Base-by-base conservation (phyloP, 2,329 filamentous ascomycete genomes). In the Apiospora aurea region DNA sequence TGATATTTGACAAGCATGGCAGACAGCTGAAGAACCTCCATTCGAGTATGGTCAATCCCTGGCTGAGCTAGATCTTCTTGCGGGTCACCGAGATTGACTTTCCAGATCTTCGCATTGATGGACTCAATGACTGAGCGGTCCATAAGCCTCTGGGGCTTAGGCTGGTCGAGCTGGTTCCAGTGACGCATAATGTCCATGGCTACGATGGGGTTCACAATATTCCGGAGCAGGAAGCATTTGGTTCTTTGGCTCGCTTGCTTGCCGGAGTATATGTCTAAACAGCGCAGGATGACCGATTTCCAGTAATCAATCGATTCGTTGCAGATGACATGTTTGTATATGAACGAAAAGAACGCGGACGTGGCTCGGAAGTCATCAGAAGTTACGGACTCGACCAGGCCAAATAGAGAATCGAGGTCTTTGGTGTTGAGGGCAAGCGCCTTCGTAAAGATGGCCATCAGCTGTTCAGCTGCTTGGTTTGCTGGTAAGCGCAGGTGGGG, bases 1-100 rank as follows among this genome's bases (percentile, higher is more conserved):
- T 99, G 94, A 78, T 98, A 97, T 80, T 99, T 99, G 82, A 99
- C 92, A 51, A 99, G 87, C 85, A 99, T 91, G 0, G 96, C 95
- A 7, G 96, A 98, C 64, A 98, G 89, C 80, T 99, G 97, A 66
- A 99, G 88, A 13, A 98, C 89, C 80, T 99, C 97, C 90, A 98
- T 97, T 21, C 96, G 89, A 1, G 95, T 97, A 82, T 98, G 96
- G 79, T 99, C 96, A 69, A 98, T 94, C 16, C 95, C 95, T 47
- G 93, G 90, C 77, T 96, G 94, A 4, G 89, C 90, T 47, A 92
- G 90, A 77, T 98, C 96, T 76, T 98, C 96, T 51, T 91, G 91
- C 2, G 92, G 87, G 81, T 97, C 95, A 38, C 92, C 91, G 44
- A 95, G 86, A 74, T 97, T 94, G 29, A 95, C 92, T 81, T 94